A percentile compares a stretch with the other conserved stretches of the same genome.
phyloP scores from a whole-genome alignment of 495 filamentous ascomycete species.

The Umbilicaria muhlenbergii region DNA sequence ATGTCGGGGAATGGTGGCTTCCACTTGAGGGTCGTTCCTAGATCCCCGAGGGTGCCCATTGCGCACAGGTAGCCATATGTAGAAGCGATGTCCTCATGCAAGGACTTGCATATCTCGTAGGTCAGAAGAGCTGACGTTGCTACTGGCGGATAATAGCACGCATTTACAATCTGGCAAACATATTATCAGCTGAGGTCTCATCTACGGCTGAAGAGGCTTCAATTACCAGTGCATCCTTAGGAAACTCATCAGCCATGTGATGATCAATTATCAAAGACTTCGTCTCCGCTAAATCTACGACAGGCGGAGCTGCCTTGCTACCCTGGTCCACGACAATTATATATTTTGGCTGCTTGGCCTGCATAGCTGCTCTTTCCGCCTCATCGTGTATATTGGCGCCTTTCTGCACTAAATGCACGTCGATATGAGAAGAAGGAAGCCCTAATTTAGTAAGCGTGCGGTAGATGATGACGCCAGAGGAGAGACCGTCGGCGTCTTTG shows the following conservation, averaged over 20 bases:
- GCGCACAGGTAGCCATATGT: slow-evolving; percentile 36
- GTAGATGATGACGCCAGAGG: slow-evolving; percentile 39
- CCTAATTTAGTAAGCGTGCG: slow-evolving; percentile 37
- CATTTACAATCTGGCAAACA: slow-evolving; percentile 26
- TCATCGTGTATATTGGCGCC: slow-evolving; percentile 34
- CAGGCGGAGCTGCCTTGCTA: slow-evolving; percentile 28
- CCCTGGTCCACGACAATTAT: slow-evolving; percentile 48
- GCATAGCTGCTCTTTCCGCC: slow-evolving; percentile 28
- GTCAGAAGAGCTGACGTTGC: slow-evolving; percentile 40
- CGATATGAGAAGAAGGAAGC: slow-evolving; percentile 25
- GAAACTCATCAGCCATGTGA: slow-evolving; percentile 37
- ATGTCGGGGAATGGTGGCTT: slow-evolving; percentile 42
- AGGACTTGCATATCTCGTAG: slow-evolving; percentile 34
- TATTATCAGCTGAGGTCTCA: neutral
- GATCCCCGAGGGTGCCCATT: slow-evolving; percentile 44
- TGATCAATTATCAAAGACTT: slow-evolving; percentile 42
- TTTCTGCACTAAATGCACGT: slow-evolving; percentile 35
- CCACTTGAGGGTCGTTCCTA: slow-evolving; percentile 42
- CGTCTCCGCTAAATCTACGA: slow-evolving; percentile 23
- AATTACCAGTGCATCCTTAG: slow-evolving; percentile 19
- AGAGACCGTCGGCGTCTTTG: slow-evolving; percentile 46
- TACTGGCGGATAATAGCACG: slow-evolving; percentile 39
- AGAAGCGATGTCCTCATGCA: slow-evolving; percentile 26
- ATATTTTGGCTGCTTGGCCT: slow-evolving; percentile 27
- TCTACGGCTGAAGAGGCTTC: neutral